Evolutionary conservation across 2,329 filamentous ascomycete species (phyloP), one percentile per base, ranked within the genome.

Genomic region (Aspergillus hortae): DNA sequence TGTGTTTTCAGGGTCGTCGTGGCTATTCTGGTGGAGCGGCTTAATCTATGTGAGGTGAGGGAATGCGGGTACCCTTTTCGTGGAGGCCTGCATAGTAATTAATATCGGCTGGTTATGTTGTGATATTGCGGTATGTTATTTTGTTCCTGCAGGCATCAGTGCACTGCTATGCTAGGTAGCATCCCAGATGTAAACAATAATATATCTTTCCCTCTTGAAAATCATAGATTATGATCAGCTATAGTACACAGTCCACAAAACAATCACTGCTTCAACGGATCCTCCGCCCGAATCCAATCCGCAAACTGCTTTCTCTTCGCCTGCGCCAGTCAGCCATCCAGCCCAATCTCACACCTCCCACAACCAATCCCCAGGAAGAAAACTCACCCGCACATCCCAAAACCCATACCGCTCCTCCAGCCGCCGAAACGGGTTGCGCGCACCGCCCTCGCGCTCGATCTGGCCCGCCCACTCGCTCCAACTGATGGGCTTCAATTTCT

Each of bases 371-470:
- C 41, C 32, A 41, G 35, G 36, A 53, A 48, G 44, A 32, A 19
- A 17, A 69, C 74, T 80, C 69, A 85, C 88, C 70, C 90, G 85
- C 57, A 97, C 89, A 74, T 99, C 90, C 74, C 90, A 81, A 65
- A 97, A 99, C 1, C 90, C 87, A 44, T 86, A 84, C 60, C 94
- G 78, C 54, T 89, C 86, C 73, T 97, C 92, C 54, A 96, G 71
- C 43, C 83, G 79, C 46, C 77, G 79, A 70, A 92, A 97, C 5
- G 92, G 90, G 67, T 95, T 96, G 14, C 88, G 87, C 11, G 82
- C 74, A 57, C 80, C 87, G 55, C 74, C 78, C 36, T 86, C 83
- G 68, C 83, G 86, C 65, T 90, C 85, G 33, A 87, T 83, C 64
- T 88, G 81, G 25, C 86, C 85, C 70, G 61, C 88, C 88, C 73